Evolutionary conservation across 2,329 filamentous ascomycete species (phyloP).

Genomic region (Alternaria gansuensis): DNA sequence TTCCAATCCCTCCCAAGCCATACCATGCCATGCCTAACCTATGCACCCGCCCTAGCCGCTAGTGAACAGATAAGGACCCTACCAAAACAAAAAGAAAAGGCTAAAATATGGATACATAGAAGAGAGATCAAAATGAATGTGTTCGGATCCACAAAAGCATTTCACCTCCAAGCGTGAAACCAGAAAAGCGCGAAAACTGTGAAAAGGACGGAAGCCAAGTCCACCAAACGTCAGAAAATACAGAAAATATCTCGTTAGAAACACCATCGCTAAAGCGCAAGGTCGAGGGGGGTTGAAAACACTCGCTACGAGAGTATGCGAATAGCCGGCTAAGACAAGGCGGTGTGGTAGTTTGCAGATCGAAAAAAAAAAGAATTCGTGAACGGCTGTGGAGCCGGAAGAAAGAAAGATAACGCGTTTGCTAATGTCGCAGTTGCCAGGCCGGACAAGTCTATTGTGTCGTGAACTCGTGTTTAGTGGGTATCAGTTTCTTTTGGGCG

Average conservation of each 20-base stretch:
- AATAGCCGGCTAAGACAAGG: conserved; percentile 5
- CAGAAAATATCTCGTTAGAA: conserved; percentile 13
- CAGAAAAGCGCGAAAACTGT: conserved; percentile 3
- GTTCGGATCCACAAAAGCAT: conserved; percentile 5
- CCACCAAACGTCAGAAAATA: conserved; percentile 2
- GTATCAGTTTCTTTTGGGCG: conserved; percentile 48
- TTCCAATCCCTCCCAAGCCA: conserved; percentile 3
- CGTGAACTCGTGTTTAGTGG: conserved; percentile 51
- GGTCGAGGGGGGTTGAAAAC: conserved; percentile 4
- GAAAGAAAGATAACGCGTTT: conserved; percentile 6
- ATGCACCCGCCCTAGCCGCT: conserved; percentile 16
- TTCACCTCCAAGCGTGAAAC: conserved; percentile 15
- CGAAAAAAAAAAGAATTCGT: conserved; percentile 37
- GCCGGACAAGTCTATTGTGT: conserved; percentile 44
- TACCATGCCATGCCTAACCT: conserved; percentile 16
- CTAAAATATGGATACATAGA: conserved; percentile 23
- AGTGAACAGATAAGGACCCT: conserved; percentile 5
- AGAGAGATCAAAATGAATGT: conserved; percentile 20
- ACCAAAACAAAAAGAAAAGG: conserved; percentile 7
- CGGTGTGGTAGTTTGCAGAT: conserved; percentile 13
- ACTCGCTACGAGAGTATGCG: conserved; percentile 10
- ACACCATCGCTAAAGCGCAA: conserved; percentile 17
- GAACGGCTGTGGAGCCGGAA: conserved; percentile 35
- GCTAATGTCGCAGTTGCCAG: conserved; percentile 20
- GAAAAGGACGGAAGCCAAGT: conserved; percentile 16